Evolutionary conservation across 805 yeast genomes (phyloP), one percentile per base, ranked within the genome.

Genomic region (Phaffomyces antillensis): DNA sequence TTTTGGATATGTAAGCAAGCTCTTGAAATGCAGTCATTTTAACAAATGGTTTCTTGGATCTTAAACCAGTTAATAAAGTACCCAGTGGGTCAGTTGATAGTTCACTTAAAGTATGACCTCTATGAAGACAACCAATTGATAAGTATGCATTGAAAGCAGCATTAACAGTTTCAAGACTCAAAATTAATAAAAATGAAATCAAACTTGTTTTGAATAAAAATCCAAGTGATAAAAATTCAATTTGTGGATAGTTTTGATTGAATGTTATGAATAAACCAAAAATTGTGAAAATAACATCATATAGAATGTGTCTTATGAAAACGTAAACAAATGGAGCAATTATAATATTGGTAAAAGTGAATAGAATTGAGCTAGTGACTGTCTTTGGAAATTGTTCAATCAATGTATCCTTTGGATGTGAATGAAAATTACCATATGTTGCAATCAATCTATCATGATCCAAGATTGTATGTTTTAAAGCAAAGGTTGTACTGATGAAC

Each of bases 21-120:
- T 85, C 93, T 62, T 85, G 91, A 63, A 78, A 83, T 3, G 91
- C 89, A 1, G 88, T 79, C 47, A 79, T 58, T 47, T 79, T 73
- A 1, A 76, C 75, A 44, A 77, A 68, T 11, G 67, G 69, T 41
- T 69, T 70, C 28, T 63, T 59, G 32, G 81, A 80, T 41, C 73
- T 71, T 48, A 85, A 67, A 0, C 91, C 91, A 4, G 81, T 70
- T 12, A 84, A 59, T 34, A 85, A 63, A 1, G 89, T 81, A 42
- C 73, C 76, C 40, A 81, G 66, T 8, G 87, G 89, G 41, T 77
- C 79, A 0, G 81, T 65, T 15, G 83, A 72, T 26, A 77, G 73
- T 12, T 76, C 62, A 38, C 83, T 75, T 9, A 85, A 69, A 17
- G 86, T 77, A 46, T 75, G 76, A 17, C 76, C 78, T 40, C 82